Conservation (phyloP, 805 yeast genomes). For the Nakazawaea siamensis region DNA sequence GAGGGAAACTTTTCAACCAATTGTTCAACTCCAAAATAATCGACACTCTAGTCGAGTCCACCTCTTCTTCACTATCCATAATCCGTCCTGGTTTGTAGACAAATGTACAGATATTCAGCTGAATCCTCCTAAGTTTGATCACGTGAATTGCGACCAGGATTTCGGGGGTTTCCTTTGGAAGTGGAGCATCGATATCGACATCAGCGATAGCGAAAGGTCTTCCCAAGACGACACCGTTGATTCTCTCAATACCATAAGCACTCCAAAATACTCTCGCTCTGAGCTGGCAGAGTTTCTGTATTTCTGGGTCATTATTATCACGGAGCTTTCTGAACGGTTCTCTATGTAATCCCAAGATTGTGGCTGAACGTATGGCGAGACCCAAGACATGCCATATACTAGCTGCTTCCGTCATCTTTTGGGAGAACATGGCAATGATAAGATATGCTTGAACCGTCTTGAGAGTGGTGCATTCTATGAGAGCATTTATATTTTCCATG, state of each 20-base stretch:
- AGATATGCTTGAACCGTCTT: constrained; percentile 25
- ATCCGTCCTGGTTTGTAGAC: constrained; percentile 21
- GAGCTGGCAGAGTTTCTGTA: constrained; percentile 14
- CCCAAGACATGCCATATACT: constrained; percentile 25
- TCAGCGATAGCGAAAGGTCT: constrained; percentile 29
- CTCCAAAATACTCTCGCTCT: constrained; percentile 26
- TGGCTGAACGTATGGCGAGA: constrained; percentile 23
- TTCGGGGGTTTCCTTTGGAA: constrained; percentile 16
- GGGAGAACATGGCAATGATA: constrained; percentile 23
- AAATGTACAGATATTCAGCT: constrained; percentile 24
- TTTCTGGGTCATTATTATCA: constrained; percentile 7
- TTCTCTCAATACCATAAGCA: constrained; percentile 27
- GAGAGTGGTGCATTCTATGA: constrained; percentile 18
- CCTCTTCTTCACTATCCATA: constrained; percentile 15
- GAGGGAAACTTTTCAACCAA: constrained; percentile 25
- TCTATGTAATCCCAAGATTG: constrained; percentile 24
- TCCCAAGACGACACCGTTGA: constrained; percentile 25
- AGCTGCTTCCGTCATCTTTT: constrained; percentile 25
- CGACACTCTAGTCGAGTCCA: constrained; percentile 20
- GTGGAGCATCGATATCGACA: constrained; percentile 24
- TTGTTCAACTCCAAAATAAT: constrained; percentile 23
- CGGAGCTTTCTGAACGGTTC: constrained; percentile 14
- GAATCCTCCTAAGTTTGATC: constrained; percentile 23
- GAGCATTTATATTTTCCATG: constrained; percentile 16
- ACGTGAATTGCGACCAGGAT: constrained; percentile 21